A percentile compares a stretch with the other conserved stretches of the same genome.
Evolutionary conservation across 2,329 filamentous ascomycete genomes (phyloP).

Genomic region (Blastomyces percursus): DNA sequence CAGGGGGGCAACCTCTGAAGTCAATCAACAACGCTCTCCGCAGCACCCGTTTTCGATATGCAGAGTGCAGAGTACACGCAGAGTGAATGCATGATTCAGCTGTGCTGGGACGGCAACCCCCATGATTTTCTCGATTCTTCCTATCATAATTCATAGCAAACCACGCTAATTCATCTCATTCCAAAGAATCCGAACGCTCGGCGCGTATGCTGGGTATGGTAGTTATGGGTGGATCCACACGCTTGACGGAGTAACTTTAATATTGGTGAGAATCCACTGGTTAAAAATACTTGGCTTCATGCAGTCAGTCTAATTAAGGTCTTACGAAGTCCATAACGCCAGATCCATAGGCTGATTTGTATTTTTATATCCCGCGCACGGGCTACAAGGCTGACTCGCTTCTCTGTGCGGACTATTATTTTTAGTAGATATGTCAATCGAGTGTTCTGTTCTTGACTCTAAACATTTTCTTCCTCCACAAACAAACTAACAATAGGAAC

Average conservation of each 20-base stretch:
- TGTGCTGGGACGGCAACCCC: not conserved
- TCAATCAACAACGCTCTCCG: not conserved
- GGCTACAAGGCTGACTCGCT: not conserved
- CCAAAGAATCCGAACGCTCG: not conserved
- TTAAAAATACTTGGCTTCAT: not conserved
- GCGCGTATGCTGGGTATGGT: not conserved
- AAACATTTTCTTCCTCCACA: not conserved
- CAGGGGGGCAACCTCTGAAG: not conserved
- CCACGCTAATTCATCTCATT: not conserved
- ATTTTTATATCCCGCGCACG: not conserved
- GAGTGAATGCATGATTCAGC: conserved; percentile 1
- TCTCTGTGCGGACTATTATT: too few species aligned
- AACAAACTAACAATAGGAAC: not conserved
- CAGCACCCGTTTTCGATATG: not conserved
- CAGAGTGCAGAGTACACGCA: not conserved
- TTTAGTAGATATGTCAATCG: not conserved
- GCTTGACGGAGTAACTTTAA: not conserved
- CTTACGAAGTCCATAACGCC: not conserved
- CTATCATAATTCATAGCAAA: not conserved
- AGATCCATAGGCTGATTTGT: not conserved
- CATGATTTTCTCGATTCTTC: not conserved
- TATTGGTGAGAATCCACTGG: not conserved
- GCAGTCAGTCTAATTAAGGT: not conserved
- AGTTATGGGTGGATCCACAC: not conserved
- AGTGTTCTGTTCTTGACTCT: not conserved